Conservation (phyloP, 768 basidiomycete species). For the Crepidotus variabilis region DNA sequence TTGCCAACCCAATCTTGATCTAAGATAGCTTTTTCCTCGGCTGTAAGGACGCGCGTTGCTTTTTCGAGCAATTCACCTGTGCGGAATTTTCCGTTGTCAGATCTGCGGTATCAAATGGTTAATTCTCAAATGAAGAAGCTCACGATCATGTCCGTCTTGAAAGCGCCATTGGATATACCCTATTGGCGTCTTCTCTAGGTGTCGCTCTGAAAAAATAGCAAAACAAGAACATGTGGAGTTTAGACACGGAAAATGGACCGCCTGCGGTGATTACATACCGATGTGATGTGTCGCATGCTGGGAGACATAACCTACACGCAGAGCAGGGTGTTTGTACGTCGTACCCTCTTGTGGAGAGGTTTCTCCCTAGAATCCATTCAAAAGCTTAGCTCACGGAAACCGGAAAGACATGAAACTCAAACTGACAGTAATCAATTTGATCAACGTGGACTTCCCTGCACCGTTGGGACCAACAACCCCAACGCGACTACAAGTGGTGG, state of each 20-base stretch:
- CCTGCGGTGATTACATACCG: constrained; percentile 35
- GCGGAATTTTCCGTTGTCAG: background rate
- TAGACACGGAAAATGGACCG: background rate
- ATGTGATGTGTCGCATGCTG: constrained; percentile 98
- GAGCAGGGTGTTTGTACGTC: constrained; percentile 90
- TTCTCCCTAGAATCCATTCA: constrained; percentile 60
- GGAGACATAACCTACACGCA: constrained; percentile 95
- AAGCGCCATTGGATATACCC: constrained; percentile 99
- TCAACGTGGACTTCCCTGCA: constrained; percentile 93
- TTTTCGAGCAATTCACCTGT: constrained; percentile 88
- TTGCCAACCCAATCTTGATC: constrained; percentile 89
- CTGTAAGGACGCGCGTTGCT: constrained; percentile 84
- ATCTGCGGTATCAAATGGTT: background rate
- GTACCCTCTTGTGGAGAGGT: constrained; percentile 86
- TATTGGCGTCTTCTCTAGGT: constrained; percentile 94
- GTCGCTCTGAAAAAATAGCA: constrained; percentile 55
- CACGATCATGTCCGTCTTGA: constrained; percentile 97
- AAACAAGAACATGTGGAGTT: background rate
- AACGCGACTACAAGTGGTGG: constrained; percentile 60
- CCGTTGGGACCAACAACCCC: constrained; percentile 92
- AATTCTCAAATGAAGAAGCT: constrained; percentile 23
- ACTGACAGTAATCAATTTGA: constrained; percentile 86
- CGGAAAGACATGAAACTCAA: background rate
- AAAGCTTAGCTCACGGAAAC: background rate
- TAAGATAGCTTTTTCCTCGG: constrained; percentile 74